Base-by-base conservation (phyloP, 257 asterid species). In the Rauvolfia tetraphylla region DNA sequence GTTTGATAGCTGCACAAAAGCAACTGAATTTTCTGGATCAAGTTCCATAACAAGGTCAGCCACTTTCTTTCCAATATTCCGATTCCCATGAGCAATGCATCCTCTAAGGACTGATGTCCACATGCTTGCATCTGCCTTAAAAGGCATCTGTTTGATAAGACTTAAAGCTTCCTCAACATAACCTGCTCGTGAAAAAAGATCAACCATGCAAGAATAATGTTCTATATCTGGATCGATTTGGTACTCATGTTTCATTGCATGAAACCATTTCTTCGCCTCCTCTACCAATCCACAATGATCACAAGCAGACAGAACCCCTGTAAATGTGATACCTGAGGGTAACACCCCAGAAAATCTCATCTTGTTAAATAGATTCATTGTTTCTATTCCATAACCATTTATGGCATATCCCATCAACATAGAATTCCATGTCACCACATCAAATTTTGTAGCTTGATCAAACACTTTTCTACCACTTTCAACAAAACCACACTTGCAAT, bases 161-260 rank as follows among this genome's bases (percentile, higher is more conserved):
- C 81, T 81, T 7, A 95, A 75, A 51, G 98, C 93, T 83, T 90
- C 96, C 59, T 83, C 85, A 62, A 88, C 71, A 66, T 76, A 81
- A 48, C 97, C 98, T 5, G 87, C 90, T 66, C 98, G 83, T 27
- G 95, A 90, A 62, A 86, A 75, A 84, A 95, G 93, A 88, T 91
- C 98, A 18, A 92, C 85, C 96, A 95, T 85, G 89, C 99, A 95
- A 68, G 98, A 90, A 84, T 90, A 92, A 76, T 95, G 99, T 82
- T 92, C 99, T 71, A 89, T 86, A 25, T 88, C 87, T 25, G 97
- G 99, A 80, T 84, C 83, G 12, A 92, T 78, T 66, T 80, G 78
- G 73, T 92, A 89, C 42, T 87, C 81, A 31, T 79, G 78, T 76
- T 86, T 92, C 96, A 95, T 91, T 71, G 83, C 68, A 76, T 65